Base-by-base conservation (phyloP, 1,284 basidiomycete species). In the Pyrrhoderma lamaoense region DNA sequence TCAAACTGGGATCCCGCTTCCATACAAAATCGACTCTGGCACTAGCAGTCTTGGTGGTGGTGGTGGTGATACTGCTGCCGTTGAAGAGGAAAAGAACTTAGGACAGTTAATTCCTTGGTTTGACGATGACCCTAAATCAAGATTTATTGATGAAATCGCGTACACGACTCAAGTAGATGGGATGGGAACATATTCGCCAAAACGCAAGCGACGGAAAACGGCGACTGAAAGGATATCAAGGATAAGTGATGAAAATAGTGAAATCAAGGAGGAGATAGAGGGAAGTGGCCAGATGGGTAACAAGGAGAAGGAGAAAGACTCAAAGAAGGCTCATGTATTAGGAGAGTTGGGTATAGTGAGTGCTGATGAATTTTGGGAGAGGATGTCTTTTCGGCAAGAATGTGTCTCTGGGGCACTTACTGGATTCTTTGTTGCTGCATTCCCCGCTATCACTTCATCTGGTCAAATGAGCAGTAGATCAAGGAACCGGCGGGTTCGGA, bases 381-480 rank as follows among this genome's bases (percentile, higher is more conserved):
- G 91, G 13, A 93, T 97, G 86, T 91, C 86, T 22, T 94, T 89
- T 68, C 77, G 93, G 31, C 93, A 96, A 63, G 93, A 97, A 65
- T 96, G 93, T 63, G 77, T 86, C 42, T 73, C 83, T 57, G 75
- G 93, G 2, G 87, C 89, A 3, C 76, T 94, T 11, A 94, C 91
- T 1, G 93, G 88, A 0, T 97, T 97, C 70, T 95, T 96, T 65
- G 76, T 80, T 14, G 65, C 90, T 54, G 72, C 71, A 27, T 65
- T 76, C 56, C 69, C 72, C 14, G 9, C 35, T 37, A n/a, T 37
- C 35, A 37, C 35, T 37, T 37, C 35, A 37, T 37, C 35, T 16
- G 16, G 9, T 11, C 16, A 9, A 9, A 16, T 11, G 16, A 37
- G 35, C 35, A 37, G 16, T 37, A 37, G n/a, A n/a, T n/a, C n/a